phyloP scores from a whole-genome alignment of 257 asterid species.

The Nicotiana knightiana region DNA sequence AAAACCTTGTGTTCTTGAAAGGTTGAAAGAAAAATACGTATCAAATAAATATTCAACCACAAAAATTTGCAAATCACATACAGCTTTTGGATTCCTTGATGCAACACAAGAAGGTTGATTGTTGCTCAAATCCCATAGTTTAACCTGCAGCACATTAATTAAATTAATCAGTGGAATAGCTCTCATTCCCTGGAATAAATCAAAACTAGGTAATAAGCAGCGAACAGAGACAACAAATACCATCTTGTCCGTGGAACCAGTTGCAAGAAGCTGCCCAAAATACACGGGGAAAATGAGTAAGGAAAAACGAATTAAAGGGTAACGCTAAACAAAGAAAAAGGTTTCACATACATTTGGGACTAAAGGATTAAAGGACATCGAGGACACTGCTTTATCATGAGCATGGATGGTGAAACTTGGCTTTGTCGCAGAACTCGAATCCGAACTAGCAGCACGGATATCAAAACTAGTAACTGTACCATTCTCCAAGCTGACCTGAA shows the following conservation, averaged over 20 bases:
- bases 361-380: constrained; percentile 50
- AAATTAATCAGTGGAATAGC: neutral
- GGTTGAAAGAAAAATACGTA: neutral
- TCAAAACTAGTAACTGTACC: constrained; percentile 72
- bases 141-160: constrained; percentile 46
- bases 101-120: constrained; percentile 58
- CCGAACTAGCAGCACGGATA: constrained; percentile 53
- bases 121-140: constrained; percentile 84
- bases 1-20: neutral
- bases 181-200: neutral
- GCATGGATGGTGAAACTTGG: constrained; percentile 85
- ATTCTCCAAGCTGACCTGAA: constrained; percentile 83
- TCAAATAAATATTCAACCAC: neutral
- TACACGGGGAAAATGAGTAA: neutral
- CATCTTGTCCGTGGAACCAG: constrained; percentile 85
- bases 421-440: constrained; percentile 37
- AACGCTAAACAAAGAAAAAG: neutral
- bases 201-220: neutral
- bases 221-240: constrained; percentile 28
- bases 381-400: constrained; percentile 80
- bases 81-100: constrained; percentile 44
- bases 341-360: constrained; percentile 53
- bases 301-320: neutral
- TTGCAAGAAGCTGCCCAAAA: constrained; percentile 74
- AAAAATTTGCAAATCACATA: constrained; percentile 14